Conservation (phyloP, 805 yeast species). For the Candida taoyuanica region DNA sequence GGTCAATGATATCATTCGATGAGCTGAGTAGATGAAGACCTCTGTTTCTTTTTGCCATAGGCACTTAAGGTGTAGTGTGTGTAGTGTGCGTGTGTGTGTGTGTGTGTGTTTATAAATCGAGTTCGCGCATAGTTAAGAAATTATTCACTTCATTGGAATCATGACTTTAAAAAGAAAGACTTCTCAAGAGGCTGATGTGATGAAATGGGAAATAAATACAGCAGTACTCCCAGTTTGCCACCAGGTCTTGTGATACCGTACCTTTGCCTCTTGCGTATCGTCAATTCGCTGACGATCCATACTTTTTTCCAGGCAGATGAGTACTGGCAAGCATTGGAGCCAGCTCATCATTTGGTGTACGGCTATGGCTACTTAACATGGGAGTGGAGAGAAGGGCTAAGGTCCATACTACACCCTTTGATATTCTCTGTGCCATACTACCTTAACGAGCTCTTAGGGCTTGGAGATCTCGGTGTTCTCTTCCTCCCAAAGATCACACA, state of each 20-base stretch:
- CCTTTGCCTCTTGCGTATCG: slow-evolving; percentile 42
- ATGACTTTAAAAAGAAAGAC: too few relatives aligned
- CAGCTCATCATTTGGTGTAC: slow-evolving; percentile 72
- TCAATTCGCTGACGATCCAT: slow-evolving; percentile 56
- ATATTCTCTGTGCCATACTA: slow-evolving; percentile 49
- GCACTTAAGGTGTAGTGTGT: too few relatives aligned
- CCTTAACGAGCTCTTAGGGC: slow-evolving; percentile 28
- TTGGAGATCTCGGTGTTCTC: slow-evolving; percentile 38
- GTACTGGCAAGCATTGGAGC: slow-evolving; percentile 88
- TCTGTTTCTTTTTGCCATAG: too few relatives aligned
- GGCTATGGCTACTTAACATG: slow-evolving; percentile 86
- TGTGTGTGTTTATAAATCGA: background rate
- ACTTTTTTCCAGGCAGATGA: slow-evolving; percentile 97
- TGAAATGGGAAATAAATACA: too few relatives aligned
- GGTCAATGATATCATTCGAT: background rate
- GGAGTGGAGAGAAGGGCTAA: slow-evolving; percentile 82
- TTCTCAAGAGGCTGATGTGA: too few relatives aligned
- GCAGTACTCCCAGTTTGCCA: too few relatives aligned
- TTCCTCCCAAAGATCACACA: slow-evolving; percentile 63
- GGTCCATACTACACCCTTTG: slow-evolving; percentile 80
- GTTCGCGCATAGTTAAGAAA: background rate
- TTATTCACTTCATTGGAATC: background rate
- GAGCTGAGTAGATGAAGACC: background rate
- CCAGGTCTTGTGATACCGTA: slow-evolving; percentile 22
- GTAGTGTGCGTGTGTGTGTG: too few relatives aligned